Base-by-base conservation (phyloP, 768 basidiomycete genomes). In the Tricholoma sp. region DNA sequence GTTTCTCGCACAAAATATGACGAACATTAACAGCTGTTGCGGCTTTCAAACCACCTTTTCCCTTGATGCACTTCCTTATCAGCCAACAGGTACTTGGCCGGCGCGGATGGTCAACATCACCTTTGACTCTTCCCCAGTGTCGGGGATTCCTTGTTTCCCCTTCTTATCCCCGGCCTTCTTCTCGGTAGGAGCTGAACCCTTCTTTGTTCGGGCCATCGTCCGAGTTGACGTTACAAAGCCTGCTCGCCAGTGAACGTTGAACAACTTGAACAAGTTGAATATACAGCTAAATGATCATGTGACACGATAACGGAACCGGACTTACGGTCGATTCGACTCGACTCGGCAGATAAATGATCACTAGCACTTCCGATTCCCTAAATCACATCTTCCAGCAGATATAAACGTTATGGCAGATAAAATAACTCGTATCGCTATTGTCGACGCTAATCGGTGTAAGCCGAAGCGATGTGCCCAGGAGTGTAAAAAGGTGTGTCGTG, bases 391-490 rank as follows among this genome's bases (percentile, higher is more conserved):
- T 55, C 54, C 52, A 27, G 50, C 55, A 58, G 52, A n/a, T n/a
- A n/a, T 52, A 54, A 22, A 46, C 57, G 35, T 57, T 59, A 91
- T 94, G 92, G 79, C 88, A 35, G 96, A 97, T 78, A 96, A 95
- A 73, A 94, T 98, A 65, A 99, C 97, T 54, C 88, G 97, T 80
- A 94, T 98, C 67, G 96, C 96, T 60, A 94, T 98, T 66, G 91
- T 93, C 62, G 90, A 94, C 70, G 64, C 88, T 8, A 94, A 95
- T 78, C 82, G 86, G 55, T 98, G 96, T 79, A 96, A 97, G 70
- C 97, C 97, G 18, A 98, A 99, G 74, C 79, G 91, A 74, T 94
- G 93, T 64, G 90, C 94, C 22, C 95, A 96, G 69, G 97, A 98
- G 75, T 99, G 97, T 76, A 98, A 96, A 82, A 96, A 98, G 79